Percentiles rank a stretch among this genome's conserved stretches.
These are phyloP conservation scores for Perilla frutescens DNA, from an alignment of 257 asterid species.

Conservation along the genomic window DNA sequence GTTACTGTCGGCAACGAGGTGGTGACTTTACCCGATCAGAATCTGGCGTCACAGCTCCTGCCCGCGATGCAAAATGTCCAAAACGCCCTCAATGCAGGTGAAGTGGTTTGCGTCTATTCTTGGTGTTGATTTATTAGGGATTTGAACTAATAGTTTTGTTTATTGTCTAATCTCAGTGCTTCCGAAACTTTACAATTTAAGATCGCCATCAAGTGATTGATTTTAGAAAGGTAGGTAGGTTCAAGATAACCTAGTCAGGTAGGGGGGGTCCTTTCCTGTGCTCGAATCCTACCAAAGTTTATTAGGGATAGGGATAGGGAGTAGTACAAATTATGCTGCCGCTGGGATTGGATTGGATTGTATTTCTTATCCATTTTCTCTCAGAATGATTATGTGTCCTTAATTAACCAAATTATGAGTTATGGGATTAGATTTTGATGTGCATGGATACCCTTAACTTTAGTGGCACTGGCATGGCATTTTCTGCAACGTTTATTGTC, in stretches of 20 bases:
- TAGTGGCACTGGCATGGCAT: background rate
- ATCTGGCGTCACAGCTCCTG: slow-evolving; percentile 68
- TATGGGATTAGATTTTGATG: background rate
- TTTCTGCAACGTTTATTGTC: too few relatives aligned
- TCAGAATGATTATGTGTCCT: background rate
- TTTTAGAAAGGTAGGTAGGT: too few relatives aligned
- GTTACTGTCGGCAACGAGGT: slow-evolving; percentile 93
- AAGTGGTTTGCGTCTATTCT: too few relatives aligned
- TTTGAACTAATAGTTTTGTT: too few relatives aligned
- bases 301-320: too few relatives aligned
- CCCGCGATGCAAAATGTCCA: slow-evolving; percentile 99
- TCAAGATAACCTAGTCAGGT: too few relatives aligned
- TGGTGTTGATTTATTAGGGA: too few relatives aligned
- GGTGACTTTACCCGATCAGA: slow-evolving; percentile 62
- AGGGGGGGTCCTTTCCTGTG: too few relatives aligned
- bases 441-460: background rate
- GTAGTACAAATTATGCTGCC: too few relatives aligned
- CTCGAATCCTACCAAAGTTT: too few relatives aligned
- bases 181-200: background rate
- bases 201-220: too few relatives aligned
- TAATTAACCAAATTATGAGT: background rate
- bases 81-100: slow-evolving; percentile 93
- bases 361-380: background rate
- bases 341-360: too few relatives aligned
- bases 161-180: background rate